Base-by-base conservation (phyloP, 2,329 filamentous ascomycete species). In the Talaromyces marneffei region DNA sequence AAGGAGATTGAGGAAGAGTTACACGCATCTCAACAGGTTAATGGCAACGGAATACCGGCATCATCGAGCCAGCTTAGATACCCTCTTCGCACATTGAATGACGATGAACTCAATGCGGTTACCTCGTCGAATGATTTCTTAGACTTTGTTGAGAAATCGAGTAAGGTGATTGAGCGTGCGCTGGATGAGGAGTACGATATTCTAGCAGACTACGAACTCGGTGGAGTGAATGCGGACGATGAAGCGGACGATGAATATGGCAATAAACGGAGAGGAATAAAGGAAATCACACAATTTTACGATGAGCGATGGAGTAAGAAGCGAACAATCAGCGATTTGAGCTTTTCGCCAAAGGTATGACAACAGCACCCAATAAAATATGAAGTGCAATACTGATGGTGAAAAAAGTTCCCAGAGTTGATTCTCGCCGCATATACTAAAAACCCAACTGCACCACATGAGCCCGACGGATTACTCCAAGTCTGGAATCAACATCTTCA, bases 401-500 rank as follows among this genome's bases (percentile, higher is more conserved):
- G 10, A 16, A 8, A 6, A 54, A 63, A 86, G 80, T 96, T 94
- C 70, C 91, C 90, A 27, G 94, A 99, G 77, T 84, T 99, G 37
- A 82, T 99, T 52, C 85, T 97, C 53, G 92, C 94, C 31, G 91
- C 94, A 3, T 97, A 99, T 76, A 99, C 94, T 60, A 99, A 97
- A 78, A 97, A 97, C 72, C 91, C 93, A 4, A 90, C 93, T 7
- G 92, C 94, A 18, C 93, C 93, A 31, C 91, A 96, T 71, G 92
- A 97, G 67, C 92, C 92, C 10, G 91, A 95, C 70, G 94, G 94
- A 27, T 83, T 99, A 46, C 88, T 99, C 33, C 92, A 97, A 74
- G 88, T 99, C 35, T 99, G 95, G 95, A 99, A 97, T 72, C 83
- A 92, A 70, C 92, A 97, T 75, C 87, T 97, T 74, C 92, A 95